Evolutionary conservation across 73 alveolate species (phyloP).

Genomic region (Stentor roeselii): DNA sequence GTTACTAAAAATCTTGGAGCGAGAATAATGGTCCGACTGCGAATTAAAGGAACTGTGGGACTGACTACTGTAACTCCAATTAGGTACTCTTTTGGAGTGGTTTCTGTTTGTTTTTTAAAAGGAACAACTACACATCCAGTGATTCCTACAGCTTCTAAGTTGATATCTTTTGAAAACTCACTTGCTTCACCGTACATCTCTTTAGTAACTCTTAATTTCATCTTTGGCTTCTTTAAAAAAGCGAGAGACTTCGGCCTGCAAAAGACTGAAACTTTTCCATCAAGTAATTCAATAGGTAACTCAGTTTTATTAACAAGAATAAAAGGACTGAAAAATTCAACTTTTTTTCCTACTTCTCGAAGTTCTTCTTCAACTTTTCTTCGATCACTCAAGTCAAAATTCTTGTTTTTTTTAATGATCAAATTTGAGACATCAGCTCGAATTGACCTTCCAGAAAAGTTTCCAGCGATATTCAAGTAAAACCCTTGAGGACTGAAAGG

Average conservation of each 20-base stretch:
- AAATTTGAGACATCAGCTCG: neutral
- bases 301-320: slow-evolving; percentile 10
- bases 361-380: neutral
- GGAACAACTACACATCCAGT: neutral
- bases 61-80: neutral
- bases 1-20: slow-evolving; percentile 2
- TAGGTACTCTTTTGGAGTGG: neutral
- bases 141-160: neutral
- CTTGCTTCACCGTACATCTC: slow-evolving; percentile 6
- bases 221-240: neutral
- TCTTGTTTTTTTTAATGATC: neutral
- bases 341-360: neutral
- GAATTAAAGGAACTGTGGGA: neutral
- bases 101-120: neutral
- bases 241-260: neutral
- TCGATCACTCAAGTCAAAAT: neutral
- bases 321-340: neutral
- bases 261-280: neutral
- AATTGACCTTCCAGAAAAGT: neutral
- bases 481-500: neutral
- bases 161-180: neutral
- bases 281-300: neutral
- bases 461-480: neutral
- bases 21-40: neutral
- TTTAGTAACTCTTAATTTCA: neutral